Evolutionary conservation across 208 protist genomes (phyloP), one percentile per base, ranked within the genome.

Genomic region (Crithidia mellificae): DNA sequence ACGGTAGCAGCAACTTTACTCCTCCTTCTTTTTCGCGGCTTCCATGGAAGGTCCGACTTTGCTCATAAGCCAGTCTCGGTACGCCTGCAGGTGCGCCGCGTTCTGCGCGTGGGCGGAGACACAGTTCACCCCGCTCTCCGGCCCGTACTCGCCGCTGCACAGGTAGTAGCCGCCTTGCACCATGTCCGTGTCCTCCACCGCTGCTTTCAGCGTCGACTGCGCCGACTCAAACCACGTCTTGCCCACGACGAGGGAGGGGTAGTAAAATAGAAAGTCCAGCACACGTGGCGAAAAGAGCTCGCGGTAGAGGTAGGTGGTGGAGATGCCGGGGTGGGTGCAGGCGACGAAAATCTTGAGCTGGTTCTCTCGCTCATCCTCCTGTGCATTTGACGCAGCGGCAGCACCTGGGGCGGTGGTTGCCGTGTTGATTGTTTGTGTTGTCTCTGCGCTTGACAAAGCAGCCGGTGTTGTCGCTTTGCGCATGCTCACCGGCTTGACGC

Each of bases 201-300:
- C 72, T 8, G 75, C 67, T 53, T 82, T 80, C 39, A 96, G 73
- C 25, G 80, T 81, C 36, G 86, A 84, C 77, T 92, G 84, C 25
- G 91, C 91, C 17, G 66, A 73, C 62, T 96, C 91, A n/a, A 63
- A 68, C 85, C 85, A 93, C 34, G 87, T 93, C 68, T 93, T 93
- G 4, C 87, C 87, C 12, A 93, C 62, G 27, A 96, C 27, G 29
- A 96, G 62, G 1, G 91, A 96, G 27, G 91, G 91, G 58, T 84
- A 88, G 68, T 96, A 96, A 43, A 96, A 6, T 20, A 90, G 19
- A 52, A 73, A 76, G 69, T 95, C 85, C 32, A 96, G 83, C 36
- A 91, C 56, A 69, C 78, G 83, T 9, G 30, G 27, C 2, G 91
- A 79, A 15, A 96, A 68, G 6, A 96, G 77, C 20, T 96, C 88